These are phyloP conservation scores for Zygosaccharomyces kombuchaensis DNA, from an alignment of 805 yeast genomes.

Conservation along the genomic window DNA sequence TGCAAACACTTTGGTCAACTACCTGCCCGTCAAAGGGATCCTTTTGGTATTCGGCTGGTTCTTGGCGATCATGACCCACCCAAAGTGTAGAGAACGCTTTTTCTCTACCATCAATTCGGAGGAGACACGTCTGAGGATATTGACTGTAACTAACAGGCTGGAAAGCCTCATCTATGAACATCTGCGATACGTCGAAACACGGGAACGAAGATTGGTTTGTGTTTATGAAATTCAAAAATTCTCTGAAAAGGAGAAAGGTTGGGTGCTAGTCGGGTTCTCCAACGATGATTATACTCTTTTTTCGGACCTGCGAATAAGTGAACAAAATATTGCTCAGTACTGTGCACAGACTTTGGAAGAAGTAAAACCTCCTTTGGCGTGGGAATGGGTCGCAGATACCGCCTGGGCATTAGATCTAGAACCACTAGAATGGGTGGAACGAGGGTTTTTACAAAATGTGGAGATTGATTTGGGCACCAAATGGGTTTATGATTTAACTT, in stretches of 20 bases:
- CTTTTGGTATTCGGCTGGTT: slow-evolving; percentile 49
- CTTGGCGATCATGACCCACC: slow-evolving; percentile 45
- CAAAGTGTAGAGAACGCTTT: slow-evolving; percentile 44
- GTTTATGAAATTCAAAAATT: slow-evolving; percentile 63
- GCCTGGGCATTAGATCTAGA: slow-evolving; percentile 66
- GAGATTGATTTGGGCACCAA: slow-evolving; percentile 68
- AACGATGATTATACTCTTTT: slow-evolving; percentile 51
- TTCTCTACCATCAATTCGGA: slow-evolving; percentile 53
- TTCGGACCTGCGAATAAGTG: slow-evolving; percentile 38
- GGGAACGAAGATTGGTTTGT: slow-evolving; percentile 51
- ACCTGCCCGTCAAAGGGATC: slow-evolving; percentile 38
- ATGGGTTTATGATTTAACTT: slow-evolving; percentile 71
- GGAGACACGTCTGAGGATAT: slow-evolving; percentile 52
- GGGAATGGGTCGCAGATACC: slow-evolving; percentile 46
- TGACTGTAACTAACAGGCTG: slow-evolving; percentile 45
- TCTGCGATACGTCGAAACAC: slow-evolving; percentile 38
- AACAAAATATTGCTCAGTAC: slow-evolving; percentile 18
- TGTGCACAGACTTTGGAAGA: slow-evolving; percentile 27
- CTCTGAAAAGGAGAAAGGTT: slow-evolving; percentile 45
- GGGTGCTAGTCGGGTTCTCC: slow-evolving; percentile 62
- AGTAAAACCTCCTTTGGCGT: slow-evolving; percentile 54
- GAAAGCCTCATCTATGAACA: slow-evolving; percentile 43
- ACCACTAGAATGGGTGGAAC: slow-evolving; percentile 60
- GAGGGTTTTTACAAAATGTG: slow-evolving; percentile 50
- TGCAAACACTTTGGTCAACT: slow-evolving; percentile 26